phyloP scores from a whole-genome alignment of 768 basidiomycete species.

The Stropharia rugosoannulata region DNA sequence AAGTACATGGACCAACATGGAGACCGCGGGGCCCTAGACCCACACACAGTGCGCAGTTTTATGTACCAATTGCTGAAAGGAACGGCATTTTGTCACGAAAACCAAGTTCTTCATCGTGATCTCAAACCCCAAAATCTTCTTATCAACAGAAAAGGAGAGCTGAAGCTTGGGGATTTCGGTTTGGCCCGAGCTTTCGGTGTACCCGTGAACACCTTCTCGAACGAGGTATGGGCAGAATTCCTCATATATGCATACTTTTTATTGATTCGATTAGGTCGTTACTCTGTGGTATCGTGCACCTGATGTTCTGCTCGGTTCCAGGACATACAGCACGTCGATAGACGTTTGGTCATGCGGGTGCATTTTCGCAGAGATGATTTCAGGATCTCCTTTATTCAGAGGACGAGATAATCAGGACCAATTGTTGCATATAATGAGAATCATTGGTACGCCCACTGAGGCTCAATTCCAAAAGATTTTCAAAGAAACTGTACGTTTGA shows the following conservation, averaged over 20 bases:
- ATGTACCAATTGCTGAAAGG: slow-evolving; percentile 98
- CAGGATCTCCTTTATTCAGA: slow-evolving; percentile 93
- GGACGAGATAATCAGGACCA: slow-evolving; percentile 98
- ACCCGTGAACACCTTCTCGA: slow-evolving; percentile 98
- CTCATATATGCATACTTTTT: background rate
- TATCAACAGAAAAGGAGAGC: slow-evolving; percentile 95
- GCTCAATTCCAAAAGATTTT: slow-evolving; percentile 84
- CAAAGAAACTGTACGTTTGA: slow-evolving; percentile 75
- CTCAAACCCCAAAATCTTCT: slow-evolving; percentile 98
- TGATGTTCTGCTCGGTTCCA: slow-evolving; percentile 93
- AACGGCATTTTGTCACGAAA: slow-evolving; percentile 98
- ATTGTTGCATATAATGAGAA: slow-evolving; percentile 95
- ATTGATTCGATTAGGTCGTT: slow-evolving; percentile 63
- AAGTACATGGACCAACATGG: slow-evolving; percentile 99
- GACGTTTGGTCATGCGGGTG: slow-evolving; percentile 99
- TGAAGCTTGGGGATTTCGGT: slow-evolving; percentile 98
- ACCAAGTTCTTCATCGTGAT: slow-evolving; percentile 96
- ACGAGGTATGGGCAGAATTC: slow-evolving; percentile 58
- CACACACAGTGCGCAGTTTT: slow-evolving; percentile 89
- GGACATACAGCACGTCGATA: slow-evolving; percentile 97
- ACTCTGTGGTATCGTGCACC: slow-evolving; percentile 99
- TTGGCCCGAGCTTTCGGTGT: slow-evolving; percentile 97
- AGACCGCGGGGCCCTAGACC: slow-evolving; percentile 91
- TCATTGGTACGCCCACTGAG: slow-evolving; percentile 93
- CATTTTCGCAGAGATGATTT: slow-evolving; percentile 99